Evolutionary conservation across 495 filamentous ascomycete genomes (phyloP).

Genomic region (Neurospora sp.): DNA sequence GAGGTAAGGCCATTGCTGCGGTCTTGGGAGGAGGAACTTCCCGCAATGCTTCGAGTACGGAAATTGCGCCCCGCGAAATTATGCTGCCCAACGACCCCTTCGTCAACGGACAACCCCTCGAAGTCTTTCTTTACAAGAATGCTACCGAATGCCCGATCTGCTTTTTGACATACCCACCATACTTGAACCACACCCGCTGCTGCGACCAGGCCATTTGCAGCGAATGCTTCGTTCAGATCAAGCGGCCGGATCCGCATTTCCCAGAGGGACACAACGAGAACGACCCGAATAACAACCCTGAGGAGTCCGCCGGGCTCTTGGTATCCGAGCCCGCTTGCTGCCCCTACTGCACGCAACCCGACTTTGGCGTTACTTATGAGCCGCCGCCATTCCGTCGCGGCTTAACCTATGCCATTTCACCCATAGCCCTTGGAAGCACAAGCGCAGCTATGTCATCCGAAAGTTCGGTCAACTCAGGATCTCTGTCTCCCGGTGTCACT

Average conservation of each 20-base stretch:
- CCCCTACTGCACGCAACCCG: conserved; percentile 88
- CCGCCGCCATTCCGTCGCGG: conserved; percentile 83
- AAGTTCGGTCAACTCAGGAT: conserved; percentile 40
- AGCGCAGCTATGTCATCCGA: conserved; percentile 62
- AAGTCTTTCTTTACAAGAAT: conserved; percentile 88
- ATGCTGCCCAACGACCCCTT: conserved; percentile 73
- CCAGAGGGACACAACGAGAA: conserved; percentile 68
- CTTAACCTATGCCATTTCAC: conserved; percentile 52
- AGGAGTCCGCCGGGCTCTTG: conserved; percentile 53
- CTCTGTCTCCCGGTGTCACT: conserved; percentile 23
- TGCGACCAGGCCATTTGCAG: conserved; percentile 97
- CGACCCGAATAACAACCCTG: conserved; percentile 31
- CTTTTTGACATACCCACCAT: conserved; percentile 91
- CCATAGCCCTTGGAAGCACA: conserved; percentile 26
- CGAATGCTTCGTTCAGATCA: conserved; percentile 98
- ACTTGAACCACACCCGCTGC: conserved; percentile 90
- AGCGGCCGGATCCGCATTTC: conserved; percentile 88
- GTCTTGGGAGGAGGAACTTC: conserved; percentile 64
- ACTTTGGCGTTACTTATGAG: conserved; percentile 90
- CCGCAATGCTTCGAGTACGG: conserved; percentile 55
- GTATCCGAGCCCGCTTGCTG: conserved; percentile 89
- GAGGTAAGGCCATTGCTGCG: conserved; percentile 68
- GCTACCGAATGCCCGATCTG: conserved; percentile 90
- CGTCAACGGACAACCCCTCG: conserved; percentile 84
- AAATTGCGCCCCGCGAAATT: conserved; percentile 65